Evolutionary conservation across 495 filamentous ascomycete genomes (phyloP).

Genomic region (Penicillium ucsense): DNA sequence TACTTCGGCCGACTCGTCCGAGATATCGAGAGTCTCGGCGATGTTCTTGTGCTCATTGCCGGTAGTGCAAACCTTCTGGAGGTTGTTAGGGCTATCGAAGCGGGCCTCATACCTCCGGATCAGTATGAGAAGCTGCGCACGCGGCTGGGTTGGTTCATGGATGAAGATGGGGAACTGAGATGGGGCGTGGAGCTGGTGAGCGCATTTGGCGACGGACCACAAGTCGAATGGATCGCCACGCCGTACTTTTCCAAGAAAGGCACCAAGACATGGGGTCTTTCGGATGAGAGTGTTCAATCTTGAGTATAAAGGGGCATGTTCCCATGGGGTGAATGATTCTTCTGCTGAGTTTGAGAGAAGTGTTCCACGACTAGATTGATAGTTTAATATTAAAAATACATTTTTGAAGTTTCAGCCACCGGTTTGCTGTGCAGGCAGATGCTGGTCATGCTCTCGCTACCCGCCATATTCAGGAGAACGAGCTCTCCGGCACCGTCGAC

Average conservation of each 20-base stretch:
- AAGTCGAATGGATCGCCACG: slow-evolving; percentile 9
- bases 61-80: slow-evolving; percentile 12
- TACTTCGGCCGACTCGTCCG: slow-evolving; percentile 15
- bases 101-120: slow-evolving; percentile 1
- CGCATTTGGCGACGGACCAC: slow-evolving; percentile 7
- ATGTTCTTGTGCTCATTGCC: slow-evolving; percentile 11
- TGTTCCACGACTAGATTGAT: too few relatives aligned
- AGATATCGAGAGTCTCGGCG: slow-evolving; percentile 12
- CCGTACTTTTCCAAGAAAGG: slow-evolving; percentile 8
- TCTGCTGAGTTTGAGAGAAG: too few relatives aligned
- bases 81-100: slow-evolving; percentile 11
- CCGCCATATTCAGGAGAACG: too few relatives aligned
- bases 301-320: background rate
- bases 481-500: too few relatives aligned
- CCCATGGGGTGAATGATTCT: too few relatives aligned
- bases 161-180: slow-evolving; percentile 9
- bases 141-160: slow-evolving; percentile 13
- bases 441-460: too few relatives aligned
- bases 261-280: slow-evolving; percentile 4
- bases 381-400: too few relatives aligned
- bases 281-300: background rate
- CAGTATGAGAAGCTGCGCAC: slow-evolving; percentile 8
- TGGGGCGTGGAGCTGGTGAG: slow-evolving; percentile 16
- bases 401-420: too few relatives aligned
- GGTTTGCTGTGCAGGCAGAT: too few relatives aligned